A percentile compares a stretch with the other conserved stretches of the same genome.
These are phyloP conservation scores for Caryopteris hybrid DNA, from an alignment of 305 asterid species.

Conservation along the genomic window DNA sequence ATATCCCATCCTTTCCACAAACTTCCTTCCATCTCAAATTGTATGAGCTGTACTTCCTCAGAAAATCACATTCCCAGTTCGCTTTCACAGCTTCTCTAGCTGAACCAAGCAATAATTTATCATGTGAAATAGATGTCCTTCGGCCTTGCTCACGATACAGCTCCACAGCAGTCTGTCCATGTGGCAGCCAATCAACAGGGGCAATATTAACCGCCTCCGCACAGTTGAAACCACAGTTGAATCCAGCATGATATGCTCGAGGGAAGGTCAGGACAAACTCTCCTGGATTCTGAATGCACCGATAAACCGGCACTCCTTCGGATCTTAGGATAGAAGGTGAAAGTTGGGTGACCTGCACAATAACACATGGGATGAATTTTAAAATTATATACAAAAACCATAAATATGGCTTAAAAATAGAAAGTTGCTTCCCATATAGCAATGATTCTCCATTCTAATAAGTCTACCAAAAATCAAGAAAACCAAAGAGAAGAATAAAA, in stretches of 20 bases:
- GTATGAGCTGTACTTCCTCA: conserved; percentile 46
- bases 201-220: conserved; percentile 96
- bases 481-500: too few relatives aligned
- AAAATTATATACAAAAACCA: conserved; percentile 2
- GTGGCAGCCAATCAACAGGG: conserved; percentile 87
- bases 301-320: conserved; percentile 77
- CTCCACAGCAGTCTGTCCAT: conserved; percentile 75
- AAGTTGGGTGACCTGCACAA: conserved; percentile 79
- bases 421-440: not conserved
- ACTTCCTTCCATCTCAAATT: conserved; percentile 72
- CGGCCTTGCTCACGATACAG: conserved; percentile 70
- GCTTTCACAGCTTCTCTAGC: conserved; percentile 90
- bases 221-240: conserved; percentile 82
- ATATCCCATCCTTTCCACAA: conserved; percentile 75
- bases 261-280: conserved; percentile 87
- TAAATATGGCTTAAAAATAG: not conserved
- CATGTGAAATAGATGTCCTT: conserved; percentile 74
- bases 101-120: conserved; percentile 76
- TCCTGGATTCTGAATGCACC: conserved; percentile 76
- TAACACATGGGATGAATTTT: not conserved
- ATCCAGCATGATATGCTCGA: conserved; percentile 89
- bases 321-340: conserved; percentile 66
- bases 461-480: not conserved
- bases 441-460: not conserved
- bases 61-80: conserved; percentile 65